Conservation (phyloP, 345 rosid species). For the Eucalyptus shirleyi region DNA sequence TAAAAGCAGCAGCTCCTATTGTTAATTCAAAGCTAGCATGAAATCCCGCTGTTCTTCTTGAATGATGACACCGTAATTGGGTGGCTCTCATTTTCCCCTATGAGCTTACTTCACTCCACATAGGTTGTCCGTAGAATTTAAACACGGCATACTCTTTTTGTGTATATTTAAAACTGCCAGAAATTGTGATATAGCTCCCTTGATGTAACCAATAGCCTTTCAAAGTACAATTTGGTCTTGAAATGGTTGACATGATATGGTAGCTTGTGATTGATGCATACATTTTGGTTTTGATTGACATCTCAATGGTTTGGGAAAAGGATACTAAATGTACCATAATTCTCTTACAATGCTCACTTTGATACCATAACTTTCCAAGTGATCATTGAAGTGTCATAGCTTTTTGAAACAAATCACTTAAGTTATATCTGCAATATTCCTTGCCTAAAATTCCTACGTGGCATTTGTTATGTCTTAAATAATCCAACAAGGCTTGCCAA, state of each 20-base stretch:
- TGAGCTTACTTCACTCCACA: not conserved
- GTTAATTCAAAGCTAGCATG: not conserved
- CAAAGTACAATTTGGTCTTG: not conserved
- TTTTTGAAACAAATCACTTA: not conserved
- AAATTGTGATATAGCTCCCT: not conserved
- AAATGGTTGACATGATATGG: not conserved
- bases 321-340: not conserved
- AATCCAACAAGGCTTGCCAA: not conserved
- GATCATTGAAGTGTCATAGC: not conserved
- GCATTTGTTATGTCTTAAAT: not conserved
- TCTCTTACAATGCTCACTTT: not conserved
- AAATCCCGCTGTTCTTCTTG: not conserved
- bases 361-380: not conserved
- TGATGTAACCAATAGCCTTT: not conserved
- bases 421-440: not conserved
- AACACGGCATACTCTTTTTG: not conserved
- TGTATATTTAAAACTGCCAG: not conserved
- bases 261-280: not conserved
- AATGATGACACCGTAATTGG: not conserved
- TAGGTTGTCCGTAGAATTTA: not conserved
- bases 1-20: not conserved
- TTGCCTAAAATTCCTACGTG: not conserved
- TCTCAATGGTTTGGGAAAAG: not conserved
- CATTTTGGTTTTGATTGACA: not conserved
- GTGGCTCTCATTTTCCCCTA: not conserved